phyloP scores from a whole-genome alignment of 352 stramenopile species.

The Thalassiosira ordinaria region DNA sequence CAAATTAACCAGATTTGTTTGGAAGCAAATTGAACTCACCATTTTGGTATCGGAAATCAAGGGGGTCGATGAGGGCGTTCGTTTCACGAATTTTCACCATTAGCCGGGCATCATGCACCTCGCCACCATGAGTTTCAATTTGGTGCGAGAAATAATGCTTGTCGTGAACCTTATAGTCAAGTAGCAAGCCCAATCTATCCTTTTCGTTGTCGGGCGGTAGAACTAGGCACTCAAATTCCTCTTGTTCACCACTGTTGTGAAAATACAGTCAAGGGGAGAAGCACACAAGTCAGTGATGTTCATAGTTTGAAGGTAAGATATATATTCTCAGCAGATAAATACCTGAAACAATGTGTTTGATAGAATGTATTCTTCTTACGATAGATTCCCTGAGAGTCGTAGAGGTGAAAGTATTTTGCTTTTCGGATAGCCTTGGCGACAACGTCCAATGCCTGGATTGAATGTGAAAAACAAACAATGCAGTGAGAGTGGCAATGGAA shows the following conservation, averaged over 20 bases:
- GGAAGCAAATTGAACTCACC: too few relatives aligned
- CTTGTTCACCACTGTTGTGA: neutral
- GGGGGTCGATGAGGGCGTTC: too few relatives aligned
- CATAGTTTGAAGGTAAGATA: neutral
- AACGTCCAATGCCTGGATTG: constrained; percentile 18
- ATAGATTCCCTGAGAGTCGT: constrained; percentile 28
- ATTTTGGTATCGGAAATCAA: too few relatives aligned
- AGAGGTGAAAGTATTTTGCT: constrained; percentile 29
- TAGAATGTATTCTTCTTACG: constrained; percentile 20
- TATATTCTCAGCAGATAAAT: neutral
- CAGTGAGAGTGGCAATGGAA: neutral
- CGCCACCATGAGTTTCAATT: too few relatives aligned
- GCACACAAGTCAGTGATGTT: too few relatives aligned
- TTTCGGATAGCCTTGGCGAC: constrained; percentile 21
- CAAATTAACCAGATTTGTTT: too few relatives aligned
- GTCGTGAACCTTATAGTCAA: too few relatives aligned
- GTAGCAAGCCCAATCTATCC: too few relatives aligned
- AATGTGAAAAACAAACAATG: neutral
- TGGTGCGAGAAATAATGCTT: too few relatives aligned
- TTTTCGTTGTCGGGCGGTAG: constrained; percentile 34
- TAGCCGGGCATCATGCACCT: too few relatives aligned
- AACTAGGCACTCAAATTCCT: constrained; percentile 31
- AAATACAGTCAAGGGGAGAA: neutral
- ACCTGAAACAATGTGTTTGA: constrained; percentile 31
- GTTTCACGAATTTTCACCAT: too few relatives aligned